Conservation (phyloP, 805 yeast species). For the Suhomyces xylopsoci region DNA sequence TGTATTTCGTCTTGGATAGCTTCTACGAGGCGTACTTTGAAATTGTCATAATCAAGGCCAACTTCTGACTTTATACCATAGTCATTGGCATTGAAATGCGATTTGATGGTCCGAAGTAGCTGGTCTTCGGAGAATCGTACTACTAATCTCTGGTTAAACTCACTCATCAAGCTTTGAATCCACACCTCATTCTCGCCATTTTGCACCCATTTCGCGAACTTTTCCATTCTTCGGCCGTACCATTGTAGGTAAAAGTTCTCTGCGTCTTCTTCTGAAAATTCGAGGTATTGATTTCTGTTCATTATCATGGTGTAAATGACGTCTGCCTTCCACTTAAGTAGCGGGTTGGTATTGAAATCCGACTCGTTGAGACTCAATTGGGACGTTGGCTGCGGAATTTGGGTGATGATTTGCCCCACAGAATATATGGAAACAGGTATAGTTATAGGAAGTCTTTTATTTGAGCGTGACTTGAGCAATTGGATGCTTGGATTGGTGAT, state of each 20-base stretch:
- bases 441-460: conserved; percentile 27
- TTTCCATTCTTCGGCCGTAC: conserved; percentile 28
- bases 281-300: conserved; percentile 26
- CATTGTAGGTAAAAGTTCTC: conserved; percentile 19
- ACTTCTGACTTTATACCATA: neutral
- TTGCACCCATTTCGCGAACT: conserved; percentile 26
- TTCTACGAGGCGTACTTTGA: neutral
- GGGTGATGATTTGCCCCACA: conserved; percentile 26
- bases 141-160: conserved; percentile 18
- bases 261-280: conserved; percentile 3
- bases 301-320: conserved; percentile 27
- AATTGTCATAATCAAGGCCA: neutral
- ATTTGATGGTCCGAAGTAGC: conserved; percentile 19
- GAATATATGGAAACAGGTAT: conserved; percentile 36
- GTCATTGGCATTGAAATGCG: conserved; percentile 1
- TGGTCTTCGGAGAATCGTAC: conserved; percentile 21
- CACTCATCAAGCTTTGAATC: conserved; percentile 17
- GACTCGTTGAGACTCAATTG: conserved; percentile 13
- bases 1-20: neutral
- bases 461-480: conserved; percentile 21
- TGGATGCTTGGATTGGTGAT: conserved; percentile 34
- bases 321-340: conserved; percentile 31
- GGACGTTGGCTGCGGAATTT: conserved; percentile 20
- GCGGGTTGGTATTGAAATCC: conserved; percentile 13
- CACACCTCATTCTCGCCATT: neutral